These are phyloP conservation scores for Aspergillus persii DNA, from an alignment of 2,329 filamentous ascomycete species.

Conservation along the genomic window DNA sequence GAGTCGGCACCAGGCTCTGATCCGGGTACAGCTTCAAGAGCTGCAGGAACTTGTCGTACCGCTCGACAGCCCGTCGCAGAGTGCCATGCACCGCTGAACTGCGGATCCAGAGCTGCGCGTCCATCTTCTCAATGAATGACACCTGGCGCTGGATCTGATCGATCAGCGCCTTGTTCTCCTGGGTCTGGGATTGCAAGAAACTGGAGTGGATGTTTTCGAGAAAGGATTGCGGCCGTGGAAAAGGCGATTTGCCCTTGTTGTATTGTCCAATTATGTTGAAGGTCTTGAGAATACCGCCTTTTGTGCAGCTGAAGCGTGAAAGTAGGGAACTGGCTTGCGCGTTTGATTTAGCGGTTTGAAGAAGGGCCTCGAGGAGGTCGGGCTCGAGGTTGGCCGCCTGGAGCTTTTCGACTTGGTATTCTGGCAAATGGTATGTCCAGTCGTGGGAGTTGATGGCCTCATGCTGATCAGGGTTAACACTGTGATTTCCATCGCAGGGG, in stretches of 20 bases:
- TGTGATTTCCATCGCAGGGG: too few species aligned
- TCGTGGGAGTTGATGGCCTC: constrained; percentile 9
- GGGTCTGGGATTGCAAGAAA: background rate
- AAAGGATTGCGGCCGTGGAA: background rate
- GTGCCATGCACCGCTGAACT: constrained; percentile 63
- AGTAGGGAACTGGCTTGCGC: background rate
- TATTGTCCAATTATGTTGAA: background rate
- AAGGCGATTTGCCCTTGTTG: too few species aligned
- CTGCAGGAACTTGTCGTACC: constrained; percentile 47
- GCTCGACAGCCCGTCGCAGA: constrained; percentile 58
- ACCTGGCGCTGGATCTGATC: constrained; percentile 44
- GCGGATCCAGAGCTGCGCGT: constrained; percentile 74
- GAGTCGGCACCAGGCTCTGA: constrained; percentile 31
- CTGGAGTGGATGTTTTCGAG: background rate
- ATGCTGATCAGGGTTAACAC: constrained; percentile 4
- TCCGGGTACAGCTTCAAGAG: constrained; percentile 38
- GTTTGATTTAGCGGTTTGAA: background rate
- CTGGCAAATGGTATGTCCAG: constrained; percentile 11
- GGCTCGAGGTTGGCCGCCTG: background rate
- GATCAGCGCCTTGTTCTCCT: constrained; percentile 22
- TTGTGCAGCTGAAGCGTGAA: background rate
- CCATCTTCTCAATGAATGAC: constrained; percentile 60
- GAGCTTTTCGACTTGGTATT: constrained; percentile 1
- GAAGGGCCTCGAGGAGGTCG: constrained; percentile 6
- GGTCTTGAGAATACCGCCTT: background rate